Percentiles rank a stretch among this genome's conserved stretches.
Evolutionary conservation across 768 basidiomycete genomes (phyloP).

Genomic region (Artomyces pyxidatus): DNA sequence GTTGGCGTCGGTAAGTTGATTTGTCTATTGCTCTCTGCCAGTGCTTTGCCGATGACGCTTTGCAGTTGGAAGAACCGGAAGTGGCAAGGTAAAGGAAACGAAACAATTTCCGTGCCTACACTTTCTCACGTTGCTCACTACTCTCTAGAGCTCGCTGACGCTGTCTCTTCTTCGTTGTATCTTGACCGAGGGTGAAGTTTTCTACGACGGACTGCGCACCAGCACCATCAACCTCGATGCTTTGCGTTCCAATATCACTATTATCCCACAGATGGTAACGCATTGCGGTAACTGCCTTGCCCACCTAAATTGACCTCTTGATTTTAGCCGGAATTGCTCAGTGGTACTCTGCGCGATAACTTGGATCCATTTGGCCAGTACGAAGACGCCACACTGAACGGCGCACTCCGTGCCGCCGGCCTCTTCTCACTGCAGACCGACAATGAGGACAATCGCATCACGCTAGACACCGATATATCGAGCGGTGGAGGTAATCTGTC

Average conservation of each 20-base stretch:
- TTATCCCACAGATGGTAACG: constrained; percentile 47
- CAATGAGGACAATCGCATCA: constrained; percentile 28
- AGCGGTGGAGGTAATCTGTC: constrained; percentile 39
- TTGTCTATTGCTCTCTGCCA: neutral
- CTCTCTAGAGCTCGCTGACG: constrained; percentile 44
- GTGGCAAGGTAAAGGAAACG: constrained; percentile 38
- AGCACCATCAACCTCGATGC: constrained; percentile 43
- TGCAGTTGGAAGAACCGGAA: constrained; percentile 50
- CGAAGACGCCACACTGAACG: constrained; percentile 44
- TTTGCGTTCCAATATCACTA: constrained; percentile 45
- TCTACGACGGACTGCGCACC: constrained; percentile 42
- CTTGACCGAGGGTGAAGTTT: constrained; percentile 41
- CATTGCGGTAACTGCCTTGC: neutral
- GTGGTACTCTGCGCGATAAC: constrained; percentile 48
- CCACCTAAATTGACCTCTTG: constrained; percentile 3
- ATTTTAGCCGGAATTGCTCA: constrained; percentile 39
- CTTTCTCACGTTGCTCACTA: too few relatives aligned
- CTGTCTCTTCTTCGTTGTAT: constrained; percentile 49
- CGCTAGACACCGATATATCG: constrained; percentile 37
- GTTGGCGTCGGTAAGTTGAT: constrained; percentile 42
- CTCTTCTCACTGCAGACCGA: constrained; percentile 33
- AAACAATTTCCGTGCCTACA: too few relatives aligned
- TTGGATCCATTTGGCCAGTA: constrained; percentile 51
- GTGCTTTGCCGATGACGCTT: neutral
- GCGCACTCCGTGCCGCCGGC: constrained; percentile 43